A percentile compares a stretch with the other conserved stretches of the same genome.
phyloP scores from a whole-genome alignment of 371 early-diverging fungal species.

The Apophysomyces ossiformis region DNA sequence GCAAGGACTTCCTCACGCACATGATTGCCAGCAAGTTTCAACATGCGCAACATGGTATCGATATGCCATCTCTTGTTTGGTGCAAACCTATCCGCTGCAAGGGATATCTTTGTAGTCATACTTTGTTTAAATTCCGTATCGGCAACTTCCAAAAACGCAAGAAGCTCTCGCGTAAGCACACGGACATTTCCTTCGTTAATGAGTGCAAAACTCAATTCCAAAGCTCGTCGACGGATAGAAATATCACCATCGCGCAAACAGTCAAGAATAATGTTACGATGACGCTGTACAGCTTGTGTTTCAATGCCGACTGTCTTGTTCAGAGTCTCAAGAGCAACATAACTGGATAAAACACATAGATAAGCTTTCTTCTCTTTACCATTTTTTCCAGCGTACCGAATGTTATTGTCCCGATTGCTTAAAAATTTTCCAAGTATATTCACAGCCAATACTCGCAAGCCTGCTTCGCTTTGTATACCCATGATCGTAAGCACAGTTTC shows the following conservation, averaged over 20 bases:
- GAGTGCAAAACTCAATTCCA: slow-evolving; percentile 95
- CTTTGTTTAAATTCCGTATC: slow-evolving; percentile 90
- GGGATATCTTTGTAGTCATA: slow-evolving; percentile 88
- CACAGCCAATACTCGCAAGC: slow-evolving; percentile 93
- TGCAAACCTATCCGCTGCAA: slow-evolving; percentile 87
- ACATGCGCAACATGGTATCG: slow-evolving; percentile 91
- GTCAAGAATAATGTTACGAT: slow-evolving; percentile 93
- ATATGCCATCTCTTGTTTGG: slow-evolving; percentile 96
- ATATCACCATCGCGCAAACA: slow-evolving; percentile 96
- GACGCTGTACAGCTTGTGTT: slow-evolving; percentile 94
- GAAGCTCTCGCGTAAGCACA: slow-evolving; percentile 90
- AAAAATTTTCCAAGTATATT: slow-evolving; percentile 97
- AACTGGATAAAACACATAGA: slow-evolving; percentile 51
- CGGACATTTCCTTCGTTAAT: slow-evolving; percentile 92
- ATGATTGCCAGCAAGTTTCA: slow-evolving; percentile 79
- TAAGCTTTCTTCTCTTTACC: not conserved
- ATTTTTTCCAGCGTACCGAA: slow-evolving; percentile 63
- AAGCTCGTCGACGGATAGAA: slow-evolving; percentile 94
- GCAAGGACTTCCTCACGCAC: slow-evolving; percentile 77
- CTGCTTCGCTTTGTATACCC: slow-evolving; percentile 91
- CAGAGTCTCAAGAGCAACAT: slow-evolving; percentile 94
- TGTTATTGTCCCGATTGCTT: slow-evolving; percentile 95
- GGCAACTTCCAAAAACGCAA: slow-evolving; percentile 90
- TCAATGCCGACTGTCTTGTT: slow-evolving; percentile 89
- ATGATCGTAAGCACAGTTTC: slow-evolving; percentile 96